These are phyloP conservation scores for Mycena alexandri DNA, from an alignment of 768 basidiomycete species.

Conservation along the genomic window DNA sequence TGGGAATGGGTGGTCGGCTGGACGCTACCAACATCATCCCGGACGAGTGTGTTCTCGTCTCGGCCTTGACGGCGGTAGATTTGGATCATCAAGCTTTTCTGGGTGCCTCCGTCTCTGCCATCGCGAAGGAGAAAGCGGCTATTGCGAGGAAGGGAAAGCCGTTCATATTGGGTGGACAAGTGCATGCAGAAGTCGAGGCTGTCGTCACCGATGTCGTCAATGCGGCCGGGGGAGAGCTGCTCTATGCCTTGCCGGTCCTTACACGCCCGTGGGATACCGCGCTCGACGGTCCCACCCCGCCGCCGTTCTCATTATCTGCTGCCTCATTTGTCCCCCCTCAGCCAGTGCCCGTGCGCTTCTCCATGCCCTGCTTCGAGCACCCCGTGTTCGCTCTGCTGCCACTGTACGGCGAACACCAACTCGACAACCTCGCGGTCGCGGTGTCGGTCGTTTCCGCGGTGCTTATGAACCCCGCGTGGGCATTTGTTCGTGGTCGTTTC, in stretches of 20 bases:
- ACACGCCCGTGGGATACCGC: conserved; percentile 50
- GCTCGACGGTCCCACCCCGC: conserved; percentile 49
- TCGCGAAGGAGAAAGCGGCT: conserved; percentile 86
- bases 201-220: conserved; percentile 60
- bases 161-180: conserved; percentile 78
- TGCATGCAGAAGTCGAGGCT: conserved; percentile 59
- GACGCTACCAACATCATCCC: conserved; percentile 96
- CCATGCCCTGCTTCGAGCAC: conserved; percentile 58
- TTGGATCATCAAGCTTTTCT: conserved; percentile 95
- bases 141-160: conserved; percentile 76
- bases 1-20: conserved; percentile 92
- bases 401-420: conserved; percentile 86
- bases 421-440: conserved; percentile 84
- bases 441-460: conserved; percentile 72
- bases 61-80: conserved; percentile 89
- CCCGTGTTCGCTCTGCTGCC: conserved; percentile 67
- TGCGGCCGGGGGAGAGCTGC: conserved; percentile 56
- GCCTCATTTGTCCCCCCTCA: conserved; percentile 51
- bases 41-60: conserved; percentile 74
- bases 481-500: conserved; percentile 51
- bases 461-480: conserved; percentile 54
- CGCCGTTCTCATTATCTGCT: conserved; percentile 48
- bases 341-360: conserved; percentile 57
- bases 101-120: conserved; percentile 78
- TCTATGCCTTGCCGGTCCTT: conserved; percentile 52